Base-by-base conservation (phyloP, 2,329 filamentous ascomycete species). In the Fusarium lyarnte region DNA sequence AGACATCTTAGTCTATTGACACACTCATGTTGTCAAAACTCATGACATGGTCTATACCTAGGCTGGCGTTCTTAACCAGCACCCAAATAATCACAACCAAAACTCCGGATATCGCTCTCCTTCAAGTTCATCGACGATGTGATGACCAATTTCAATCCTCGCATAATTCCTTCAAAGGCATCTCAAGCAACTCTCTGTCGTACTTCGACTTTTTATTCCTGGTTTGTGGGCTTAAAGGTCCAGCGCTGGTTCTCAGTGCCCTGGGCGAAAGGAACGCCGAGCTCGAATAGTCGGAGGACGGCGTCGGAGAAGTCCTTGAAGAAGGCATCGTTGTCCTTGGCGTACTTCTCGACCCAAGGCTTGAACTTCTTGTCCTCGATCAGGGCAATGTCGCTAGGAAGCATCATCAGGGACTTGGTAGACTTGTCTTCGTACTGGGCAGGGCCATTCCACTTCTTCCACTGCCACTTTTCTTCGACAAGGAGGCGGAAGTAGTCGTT, bases 401-500 rank as follows among this genome's bases (percentile, higher is more conserved):
- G 87, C 95, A 99, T 98, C 96, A 99, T 98, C 78, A 98, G 86
- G 45, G 88, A 88, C 89, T 97, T 95, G 79, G 92, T 94, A 79
- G 87, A 89, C 85, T 93, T 93, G 85, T 98, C 95, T 85, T 97
- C 91, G 81, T 92, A 95, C 88, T 90, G 95, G 84, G 91, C 91
- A 74, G 94, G 94, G 33, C 96, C 95, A 78, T 95, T 90, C 95
- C 94, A 97, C 88, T 95, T 95, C 85, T 90, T 92, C 87, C 89
- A 93, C 80, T 90, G 86, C 96, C 95, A 98, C 88, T 97, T 97
- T 90, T 97, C 94, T 70, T 94, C 89, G 38, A 97, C 79, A 52
- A 99, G 88, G 21, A 98, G 89, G 76, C 90, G 92, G 90, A 90
- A 99, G 88, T 93, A 99, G 82, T 98, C 95, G 86, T 98, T 99